Base-by-base conservation (phyloP, 2,329 filamentous ascomycete species). In the Fusarium sp. region DNA sequence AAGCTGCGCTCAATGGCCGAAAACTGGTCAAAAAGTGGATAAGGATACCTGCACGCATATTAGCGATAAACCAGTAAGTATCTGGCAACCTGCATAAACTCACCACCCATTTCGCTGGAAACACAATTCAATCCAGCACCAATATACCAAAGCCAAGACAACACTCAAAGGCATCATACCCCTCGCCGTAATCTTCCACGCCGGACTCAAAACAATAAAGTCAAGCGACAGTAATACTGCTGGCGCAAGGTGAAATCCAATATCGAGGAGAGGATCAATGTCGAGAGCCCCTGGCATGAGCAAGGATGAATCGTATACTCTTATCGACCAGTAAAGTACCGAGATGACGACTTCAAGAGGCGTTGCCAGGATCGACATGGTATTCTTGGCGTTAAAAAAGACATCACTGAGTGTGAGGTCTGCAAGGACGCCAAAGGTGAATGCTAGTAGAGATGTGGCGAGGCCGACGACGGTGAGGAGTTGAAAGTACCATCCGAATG, bases 171-270 rank as follows among this genome's bases (percentile, higher is more conserved):
- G 34, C 34, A 58, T 37, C 54, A 58, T 38, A 4, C 54, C 34
- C 2, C 31, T 20, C 6, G 54, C 54, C 14, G 31, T 58, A 8
- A 58, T 37, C 4, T 38, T 38, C 54, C 31, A 58, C 13, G 20
- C 20, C 14, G 54, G 54, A 20, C 54, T 58, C 16, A 58, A 27
- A 22, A 58, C 2, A 11, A 58, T 37, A 38, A 58, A 58, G 16
- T 38, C 54, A 14, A 58, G 34, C 22, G 34, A 58, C 10, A 58
- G 22, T 10, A 58, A n/a, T 11, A 58, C 54, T 18, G 54, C 54
- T 14, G 54, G 54, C 11, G 54, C 34, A 24, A 58, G 54, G 31
- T 58, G 54, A 37, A 58, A 58, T 58, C 54, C 54, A 38, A 58
- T 38, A 18, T 58, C 54, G 22, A 38, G 54, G 9, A 35, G 16